Conservation (phyloP, 2,329 filamentous ascomycete species). For the Drechslerella dactyloides region DNA sequence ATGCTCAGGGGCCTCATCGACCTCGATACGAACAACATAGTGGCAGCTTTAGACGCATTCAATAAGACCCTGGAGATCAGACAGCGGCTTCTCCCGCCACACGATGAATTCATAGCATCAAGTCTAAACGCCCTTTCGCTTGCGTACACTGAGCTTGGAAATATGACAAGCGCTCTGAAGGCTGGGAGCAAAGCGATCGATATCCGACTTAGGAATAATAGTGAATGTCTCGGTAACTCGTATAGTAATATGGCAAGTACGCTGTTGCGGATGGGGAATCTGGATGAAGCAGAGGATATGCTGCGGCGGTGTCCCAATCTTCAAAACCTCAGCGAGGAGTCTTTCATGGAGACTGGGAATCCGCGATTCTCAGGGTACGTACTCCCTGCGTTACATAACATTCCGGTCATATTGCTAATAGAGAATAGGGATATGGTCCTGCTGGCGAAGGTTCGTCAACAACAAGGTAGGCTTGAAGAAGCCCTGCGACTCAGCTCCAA, state of each 20-base stretch:
- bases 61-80: slow-evolving; percentile 54
- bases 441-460: slow-evolving; percentile 44
- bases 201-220: slow-evolving; percentile 56
- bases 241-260: slow-evolving; percentile 59
- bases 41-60: slow-evolving; percentile 53
- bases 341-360: slow-evolving; percentile 56
- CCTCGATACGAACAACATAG: slow-evolving; percentile 55
- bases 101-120: slow-evolving; percentile 56
- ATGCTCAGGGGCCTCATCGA: slow-evolving; percentile 56
- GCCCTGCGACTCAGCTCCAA: slow-evolving; percentile 50
- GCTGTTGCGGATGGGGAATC: slow-evolving; percentile 56
- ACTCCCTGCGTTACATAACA: neutral
- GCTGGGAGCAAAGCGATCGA: slow-evolving; percentile 56
- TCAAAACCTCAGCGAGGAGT: slow-evolving; percentile 58
- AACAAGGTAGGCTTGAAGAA: slow-evolving; percentile 49
- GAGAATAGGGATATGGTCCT: slow-evolving; percentile 52
- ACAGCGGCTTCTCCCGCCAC: slow-evolving; percentile 49
- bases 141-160: slow-evolving; percentile 57
- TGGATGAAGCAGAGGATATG: slow-evolving; percentile 58
- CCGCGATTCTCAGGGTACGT: slow-evolving; percentile 17
- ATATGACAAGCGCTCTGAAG: slow-evolving; percentile 55
- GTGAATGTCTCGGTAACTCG: slow-evolving; percentile 58
- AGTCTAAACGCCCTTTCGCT: slow-evolving; percentile 57
- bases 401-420: slow-evolving; percentile 29
- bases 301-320: slow-evolving; percentile 56